Evolutionary conservation across 495 filamentous ascomycete genomes (phyloP), one percentile per base, ranked within the genome.

Genomic region (Hyaloscypha hepaticicola): DNA sequence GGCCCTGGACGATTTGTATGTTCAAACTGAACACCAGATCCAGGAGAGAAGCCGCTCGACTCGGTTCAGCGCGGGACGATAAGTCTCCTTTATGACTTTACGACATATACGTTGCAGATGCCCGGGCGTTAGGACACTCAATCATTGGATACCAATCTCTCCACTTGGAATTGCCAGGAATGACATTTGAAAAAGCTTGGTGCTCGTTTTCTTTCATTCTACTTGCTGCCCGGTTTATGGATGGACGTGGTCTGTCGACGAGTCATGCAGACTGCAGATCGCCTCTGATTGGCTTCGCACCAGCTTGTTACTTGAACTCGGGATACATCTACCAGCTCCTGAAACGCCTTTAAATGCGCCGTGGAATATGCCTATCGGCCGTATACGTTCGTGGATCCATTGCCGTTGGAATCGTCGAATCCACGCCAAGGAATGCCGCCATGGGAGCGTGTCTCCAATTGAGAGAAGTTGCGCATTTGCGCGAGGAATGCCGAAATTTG

Each of bases 11-110:
- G 78, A 79, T 75, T 82, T 96, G 67, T 88, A 88, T 74, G 71
- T 82, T 69, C 75, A 82, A 60, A 94, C 90, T 34, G 91, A 93
- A 77, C 83, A 82, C 69, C 79, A 85, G 72, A 92, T 96, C 68
- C 84, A 90, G 66, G 84, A 90, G 62, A 11, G 38, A 57, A 81
- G 55, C n/a, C 33, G 50, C 14, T 61, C 27, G 57, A 50, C 51
- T 27, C 68, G 65, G 26, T 70, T 63, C 59, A 45, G 62, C 41
- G 41, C 64, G 27, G 56, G 50, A 61, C 27, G 12, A 45, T 48
- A 25, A 58, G 21, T 58, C 22, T 45, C 41, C 33, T 28, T 29
- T 50, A 16, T 63, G 51, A 48, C 9, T 61, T 49, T 14, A 65
- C 58, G 58, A 61, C 48, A 52, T 7, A 5, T 11, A 31, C 28